Evolutionary conservation across 768 basidiomycete genomes (phyloP), one percentile per base, ranked within the genome.

Genomic region (Chlorophyllum brunneum): DNA sequence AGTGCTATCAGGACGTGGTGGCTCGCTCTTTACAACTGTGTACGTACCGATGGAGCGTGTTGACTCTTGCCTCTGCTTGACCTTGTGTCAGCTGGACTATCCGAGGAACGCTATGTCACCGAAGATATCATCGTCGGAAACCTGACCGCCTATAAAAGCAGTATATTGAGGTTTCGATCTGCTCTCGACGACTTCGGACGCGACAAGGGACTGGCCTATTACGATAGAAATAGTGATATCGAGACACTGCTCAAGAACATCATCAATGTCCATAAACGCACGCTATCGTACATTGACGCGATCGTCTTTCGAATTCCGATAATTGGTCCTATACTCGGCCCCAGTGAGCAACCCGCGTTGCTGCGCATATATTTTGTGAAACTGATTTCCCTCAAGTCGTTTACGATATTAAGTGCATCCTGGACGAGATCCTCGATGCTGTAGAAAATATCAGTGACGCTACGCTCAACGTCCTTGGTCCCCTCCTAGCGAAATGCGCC

Each of bases 341-440:
- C 81, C 3, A 71, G 85, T 87, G 60, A 66, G 80, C n/a, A n/a
- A n/a, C 29, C 70, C 18, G 23, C 33, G 29, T 45, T 11, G 51
- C 43, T 45, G 24, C n/a, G 26, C 16, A 37, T 44, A 38, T 34
- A 26, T 38, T 11, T 33, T 45, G 26, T 30, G 13, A 29, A 5
- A 16, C 48, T 48, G 31, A 37, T 54, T 26, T 20, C 22, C 37
- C 34, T 36, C 1, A 44, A 87, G 85, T 80, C 56, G 67, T 83
- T 7, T 80, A 81, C 54, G 67, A 80, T 8, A 61, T 84, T 63
- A 86, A 88, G 61, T 86, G 86, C 59, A 54, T 79, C 22, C 45
- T 85, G 27, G 81, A 83, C 57, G 66, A 66, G 3, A 47, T 79
- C 23, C 65, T 86, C 34, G 69, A 86, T 58, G 61, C 62, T 4